Base-by-base conservation (phyloP, 768 basidiomycete genomes). In the Termitomyces sp. region DNA sequence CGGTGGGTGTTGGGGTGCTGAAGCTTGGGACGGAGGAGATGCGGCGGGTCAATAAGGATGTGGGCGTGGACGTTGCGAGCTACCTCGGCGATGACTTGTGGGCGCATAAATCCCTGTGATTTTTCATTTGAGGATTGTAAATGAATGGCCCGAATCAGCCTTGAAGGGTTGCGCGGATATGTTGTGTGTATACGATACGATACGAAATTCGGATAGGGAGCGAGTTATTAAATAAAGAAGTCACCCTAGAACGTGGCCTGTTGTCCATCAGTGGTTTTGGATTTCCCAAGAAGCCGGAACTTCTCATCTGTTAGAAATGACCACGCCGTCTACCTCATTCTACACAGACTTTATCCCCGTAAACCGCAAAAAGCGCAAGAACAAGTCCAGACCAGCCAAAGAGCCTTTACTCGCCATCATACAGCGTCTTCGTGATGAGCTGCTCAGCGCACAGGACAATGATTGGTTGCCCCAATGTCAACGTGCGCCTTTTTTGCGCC, bases 71-170 rank as follows among this genome's bases (percentile, higher is more conserved):
- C 74, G 87, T 89, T 7, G 79, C 88, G n/a, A 83, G 87, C 42
- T 88, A 91, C 78, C 78, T 96, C 61, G 94, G 94, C 10, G 94
- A 96, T 68, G 94, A 96, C 63, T 73, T 96, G 47, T 96, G 94
- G 94, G 81, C 77, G 52, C 56, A 87, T 60, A 79, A 85, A 74
- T 80, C 82, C 63, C 64, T 93, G 70, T 92, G 77, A 80, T 56
- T n/a, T 9, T 15, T 25, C 49, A 25, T 25, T 25, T 25, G 1
- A 25, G 25, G 25, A 25, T 25, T 25, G 25, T 25, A 25, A 25
- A 25, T 25, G 25, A 25, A 25, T 25, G 25, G 25, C 25, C 25
- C 25, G 25, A 25, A 25, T 25, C 25, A 1, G 25, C 25, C 25
- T 25, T 25, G 25, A 25, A 25, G 25, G 25, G 25, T 25, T 25